Evolutionary conservation across 2,329 filamentous ascomycete genomes (phyloP).

Genomic region (Aspergillus sp.): DNA sequence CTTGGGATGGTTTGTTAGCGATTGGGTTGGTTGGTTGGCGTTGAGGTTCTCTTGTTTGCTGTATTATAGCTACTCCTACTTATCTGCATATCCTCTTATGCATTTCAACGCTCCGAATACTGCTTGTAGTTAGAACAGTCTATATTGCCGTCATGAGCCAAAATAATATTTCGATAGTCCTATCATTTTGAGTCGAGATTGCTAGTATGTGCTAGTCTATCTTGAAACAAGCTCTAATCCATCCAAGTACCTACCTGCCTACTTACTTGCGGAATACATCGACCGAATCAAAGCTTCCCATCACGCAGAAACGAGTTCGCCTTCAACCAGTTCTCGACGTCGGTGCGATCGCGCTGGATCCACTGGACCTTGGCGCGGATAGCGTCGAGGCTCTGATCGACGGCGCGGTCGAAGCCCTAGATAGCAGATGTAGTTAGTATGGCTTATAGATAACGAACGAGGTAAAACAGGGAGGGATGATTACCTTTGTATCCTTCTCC

Average conservation of each 20-base stretch:
- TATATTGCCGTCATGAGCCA: too few relatives aligned
- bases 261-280: too few relatives aligned
- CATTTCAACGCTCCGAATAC: too few relatives aligned
- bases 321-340: constrained; percentile 66
- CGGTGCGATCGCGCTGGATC: constrained; percentile 64
- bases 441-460: background rate
- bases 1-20: background rate
- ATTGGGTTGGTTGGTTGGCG: background rate
- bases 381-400: constrained; percentile 82
- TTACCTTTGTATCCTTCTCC: constrained; percentile 65
- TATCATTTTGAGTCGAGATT: too few relatives aligned
- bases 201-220: too few relatives aligned
- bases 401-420: constrained; percentile 67
- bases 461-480: constrained; percentile 5
- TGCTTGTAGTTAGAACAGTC: too few relatives aligned
- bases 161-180: too few relatives aligned
- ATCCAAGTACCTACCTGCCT: too few relatives aligned
- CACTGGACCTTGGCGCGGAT: constrained; percentile 78
- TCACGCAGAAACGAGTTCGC: constrained; percentile 50
- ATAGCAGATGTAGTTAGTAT: constrained; percentile 9
- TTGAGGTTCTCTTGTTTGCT: too few relatives aligned
- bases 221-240: too few relatives aligned
- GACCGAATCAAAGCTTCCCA: constrained; percentile 22
- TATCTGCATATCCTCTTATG: too few relatives aligned
- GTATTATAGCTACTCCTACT: too few relatives aligned